phyloP scores from a whole-genome alignment of 2,329 filamentous ascomycete genomes.

The Ophiostoma himal-ulmi region DNA sequence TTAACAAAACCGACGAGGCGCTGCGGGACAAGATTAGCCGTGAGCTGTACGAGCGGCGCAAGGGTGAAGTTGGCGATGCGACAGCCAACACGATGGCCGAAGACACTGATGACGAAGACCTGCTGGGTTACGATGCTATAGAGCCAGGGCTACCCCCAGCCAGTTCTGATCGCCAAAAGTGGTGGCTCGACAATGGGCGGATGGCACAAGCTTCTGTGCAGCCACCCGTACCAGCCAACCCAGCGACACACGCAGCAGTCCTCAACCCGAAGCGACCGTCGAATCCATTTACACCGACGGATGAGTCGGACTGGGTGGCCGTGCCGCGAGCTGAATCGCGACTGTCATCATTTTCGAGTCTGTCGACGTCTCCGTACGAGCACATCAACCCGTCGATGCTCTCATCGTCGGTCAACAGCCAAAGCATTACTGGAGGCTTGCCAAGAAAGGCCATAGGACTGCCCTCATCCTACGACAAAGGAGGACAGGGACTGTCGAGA shows the following conservation, averaged over 20 bases:
- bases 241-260: conserved; percentile 47
- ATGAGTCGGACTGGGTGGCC: conserved; percentile 80
- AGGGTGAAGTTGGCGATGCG: conserved; percentile 58
- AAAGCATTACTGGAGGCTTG: conserved; percentile 24
- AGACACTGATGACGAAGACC: conserved; percentile 69
- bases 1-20: conserved; percentile 72
- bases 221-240: conserved; percentile 50
- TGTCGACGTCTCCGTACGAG: conserved; percentile 56
- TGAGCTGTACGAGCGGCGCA: conserved; percentile 66
- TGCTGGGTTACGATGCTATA: conserved; percentile 74
- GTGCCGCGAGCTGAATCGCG: conserved; percentile 51
- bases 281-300: conserved; percentile 71
- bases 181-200: conserved; percentile 65
- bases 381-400: conserved; percentile 49
- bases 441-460: conserved; percentile 7
- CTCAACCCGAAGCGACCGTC: conserved; percentile 68
- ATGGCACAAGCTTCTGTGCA: conserved; percentile 67
- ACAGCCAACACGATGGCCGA: conserved; percentile 51
- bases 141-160: conserved; percentile 68
- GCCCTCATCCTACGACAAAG: conserved; percentile 32
- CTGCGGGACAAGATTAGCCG: conserved; percentile 66
- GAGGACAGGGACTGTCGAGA: conserved; percentile 1
- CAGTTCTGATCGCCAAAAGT: conserved; percentile 62
- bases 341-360: conserved; percentile 49
- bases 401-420: conserved; percentile 42